phyloP scores from a whole-genome alignment of 2,329 filamentous ascomycete species.

The Verruconis gallopava region DNA sequence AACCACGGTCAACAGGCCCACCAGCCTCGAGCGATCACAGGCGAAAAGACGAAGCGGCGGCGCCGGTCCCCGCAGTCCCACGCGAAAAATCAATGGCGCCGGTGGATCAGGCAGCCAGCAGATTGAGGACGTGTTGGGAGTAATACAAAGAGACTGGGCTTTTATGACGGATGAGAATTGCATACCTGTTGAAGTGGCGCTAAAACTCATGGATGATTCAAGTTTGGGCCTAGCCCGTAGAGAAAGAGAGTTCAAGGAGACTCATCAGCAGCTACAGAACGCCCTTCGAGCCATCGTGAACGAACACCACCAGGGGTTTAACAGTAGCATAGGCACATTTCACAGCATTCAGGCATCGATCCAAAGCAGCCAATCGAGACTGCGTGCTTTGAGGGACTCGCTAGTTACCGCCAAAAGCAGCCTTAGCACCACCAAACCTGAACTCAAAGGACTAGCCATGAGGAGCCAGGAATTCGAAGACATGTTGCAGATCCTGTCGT shows the following conservation, averaged over 20 bases:
- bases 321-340: constrained; percentile 96
- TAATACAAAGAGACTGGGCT: constrained; percentile 81
- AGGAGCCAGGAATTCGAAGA: constrained; percentile 85
- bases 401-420: constrained; percentile 67
- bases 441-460: constrained; percentile 78
- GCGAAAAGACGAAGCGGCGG: constrained; percentile 30
- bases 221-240: constrained; percentile 85
- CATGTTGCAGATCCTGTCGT: constrained; percentile 68
- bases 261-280: constrained; percentile 78
- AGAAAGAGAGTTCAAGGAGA: constrained; percentile 70
- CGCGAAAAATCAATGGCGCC: neutral
- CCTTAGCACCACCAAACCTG: constrained; percentile 74
- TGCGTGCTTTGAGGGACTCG: constrained; percentile 72
- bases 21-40: constrained; percentile 30
- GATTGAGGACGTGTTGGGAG: constrained; percentile 52
- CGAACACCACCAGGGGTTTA: constrained; percentile 98
- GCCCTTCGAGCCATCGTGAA: constrained; percentile 92
- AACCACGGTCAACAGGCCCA: constrained; percentile 21
- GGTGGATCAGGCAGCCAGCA: constrained; percentile 13
- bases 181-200: constrained; percentile 83
- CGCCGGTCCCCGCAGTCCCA: constrained; percentile 18
- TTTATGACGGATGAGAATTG: constrained; percentile 83
- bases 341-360: constrained; percentile 97
- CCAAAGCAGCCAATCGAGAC: constrained; percentile 71
- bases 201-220: constrained; percentile 87